These are phyloP conservation scores for Gynostemma pentaphyllum DNA, from an alignment of 306 rosid species.

Conservation along the genomic window DNA sequence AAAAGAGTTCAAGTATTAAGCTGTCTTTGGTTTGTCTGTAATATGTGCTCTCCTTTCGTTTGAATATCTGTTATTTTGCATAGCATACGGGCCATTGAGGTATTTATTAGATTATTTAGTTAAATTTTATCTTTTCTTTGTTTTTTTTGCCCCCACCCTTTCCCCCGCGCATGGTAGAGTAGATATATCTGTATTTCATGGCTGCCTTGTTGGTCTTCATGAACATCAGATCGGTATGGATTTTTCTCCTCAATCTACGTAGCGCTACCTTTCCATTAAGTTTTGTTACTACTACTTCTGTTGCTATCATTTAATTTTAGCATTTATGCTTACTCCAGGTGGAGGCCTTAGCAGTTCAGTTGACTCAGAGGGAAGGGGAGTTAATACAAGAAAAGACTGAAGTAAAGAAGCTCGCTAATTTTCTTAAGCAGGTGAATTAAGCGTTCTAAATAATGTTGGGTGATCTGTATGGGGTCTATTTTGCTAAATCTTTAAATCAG, in stretches of 20 bases:
- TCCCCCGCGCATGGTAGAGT: neutral
- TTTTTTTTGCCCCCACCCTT: no score
- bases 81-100: neutral
- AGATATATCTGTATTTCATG: neutral
- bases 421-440: conserved; percentile 83
- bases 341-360: conserved; percentile 81
- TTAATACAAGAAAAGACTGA: conserved; percentile 82
- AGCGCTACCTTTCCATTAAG: neutral
- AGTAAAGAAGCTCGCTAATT: conserved; percentile 86
- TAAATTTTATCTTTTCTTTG: no score
- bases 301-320: neutral
- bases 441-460: neutral
- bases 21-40: neutral
- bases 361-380: conserved; percentile 68
- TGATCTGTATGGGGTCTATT: no score
- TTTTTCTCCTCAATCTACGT: neutral
- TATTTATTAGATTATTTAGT: neutral
- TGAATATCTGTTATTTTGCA: neutral
- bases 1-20: neutral
- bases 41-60: neutral
- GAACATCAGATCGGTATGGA: neutral
- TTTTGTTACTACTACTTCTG: neutral
- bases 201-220: neutral
- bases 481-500: neutral
- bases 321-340: conserved; percentile 24